Base-by-base conservation (phyloP, 1,284 basidiomycete genomes). In the Pseudozyma pruni region DNA sequence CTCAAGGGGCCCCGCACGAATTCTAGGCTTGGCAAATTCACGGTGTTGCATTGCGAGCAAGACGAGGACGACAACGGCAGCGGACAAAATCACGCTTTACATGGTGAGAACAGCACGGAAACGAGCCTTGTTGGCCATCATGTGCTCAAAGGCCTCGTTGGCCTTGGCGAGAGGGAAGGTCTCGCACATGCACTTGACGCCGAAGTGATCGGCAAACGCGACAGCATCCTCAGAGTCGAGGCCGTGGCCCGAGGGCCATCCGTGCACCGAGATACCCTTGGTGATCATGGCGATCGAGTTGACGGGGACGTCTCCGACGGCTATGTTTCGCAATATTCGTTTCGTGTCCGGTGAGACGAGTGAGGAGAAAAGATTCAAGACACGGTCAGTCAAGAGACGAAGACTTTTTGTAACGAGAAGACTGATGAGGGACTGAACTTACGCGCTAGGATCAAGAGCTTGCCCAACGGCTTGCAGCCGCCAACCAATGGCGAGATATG, bases 91-190 rank as follows among this genome's bases (percentile, higher is more conserved):
- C 32, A 35, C 34, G 8, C 13, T 10, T 52, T 40, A 59, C 64
- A 68, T 62, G 27, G 64, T 71, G 17, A 81, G 72, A 16, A 83
- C 79, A 23, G 77, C 74, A 17, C 83, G 66, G 76, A 84, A 84
- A 25, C 80, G 62, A 6, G 79, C 83, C 48, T 81, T 80, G 60
- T 76, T 75, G 8, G 72, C 64, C 46, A 79, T 63, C 76, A 83
- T 82, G 46, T 63, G 59, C 40, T 83, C 74, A 58, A 78, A 83
- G 0, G 83, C 84, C 49, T 84, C 79, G 27, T 83, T 67, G 27
- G 82, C 78, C 32, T 84, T 69, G 17, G 80, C 79, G 9, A 85
- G 75, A 25, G 75, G 66, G 76, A 78, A 85, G 20, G 72, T 80
- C 59, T 85, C 79, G 43, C 83, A 73, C 60, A 79, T 78, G 54